These are phyloP conservation scores for Manihot esculenta DNA, from an alignment of 441 rosid species.

Conservation along the genomic window DNA sequence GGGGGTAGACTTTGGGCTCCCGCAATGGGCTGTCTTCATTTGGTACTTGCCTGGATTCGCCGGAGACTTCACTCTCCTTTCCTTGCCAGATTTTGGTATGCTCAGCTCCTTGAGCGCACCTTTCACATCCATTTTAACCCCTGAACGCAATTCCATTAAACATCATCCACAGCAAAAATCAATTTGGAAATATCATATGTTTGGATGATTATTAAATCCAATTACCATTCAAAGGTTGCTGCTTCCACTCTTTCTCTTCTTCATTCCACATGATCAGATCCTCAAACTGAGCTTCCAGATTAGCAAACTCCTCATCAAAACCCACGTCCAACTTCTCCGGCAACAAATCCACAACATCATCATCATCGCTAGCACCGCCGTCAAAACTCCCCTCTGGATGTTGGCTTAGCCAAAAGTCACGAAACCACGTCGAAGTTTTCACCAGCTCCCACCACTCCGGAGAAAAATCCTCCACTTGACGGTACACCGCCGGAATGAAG, in stretches of 20 bases:
- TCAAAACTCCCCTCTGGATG: slow-evolving; percentile 34
- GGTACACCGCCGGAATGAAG: slow-evolving; percentile 25
- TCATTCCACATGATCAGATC: slow-evolving; percentile 24
- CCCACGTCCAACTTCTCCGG: slow-evolving; percentile 18
- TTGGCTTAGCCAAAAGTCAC: slow-evolving; percentile 42
- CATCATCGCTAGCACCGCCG: slow-evolving; percentile 1
- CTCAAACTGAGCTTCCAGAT: slow-evolving; percentile 24
- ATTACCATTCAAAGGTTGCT: slow-evolving; percentile 20
- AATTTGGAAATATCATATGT: too few relatives aligned
- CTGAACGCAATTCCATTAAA: slow-evolving; percentile 4
- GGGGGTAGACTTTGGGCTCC: slow-evolving; percentile 13
- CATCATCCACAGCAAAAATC: neutral
- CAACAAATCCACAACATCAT: slow-evolving; percentile 5
- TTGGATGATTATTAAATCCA: neutral
- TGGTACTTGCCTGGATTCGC: slow-evolving; percentile 16
- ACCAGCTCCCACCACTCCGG: slow-evolving; percentile 55
- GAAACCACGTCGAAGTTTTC: slow-evolving; percentile 40
- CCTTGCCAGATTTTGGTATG: slow-evolving; percentile 17
- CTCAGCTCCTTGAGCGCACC: slow-evolving; percentile 14
- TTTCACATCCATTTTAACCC: slow-evolving; percentile 15
- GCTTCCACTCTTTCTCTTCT: slow-evolving; percentile 12
- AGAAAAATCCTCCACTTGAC: slow-evolving; percentile 53
- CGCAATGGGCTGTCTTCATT: slow-evolving; percentile 26
- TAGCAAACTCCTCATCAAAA: slow-evolving; percentile 16
- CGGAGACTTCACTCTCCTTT: slow-evolving; percentile 18